These are phyloP conservation scores for Ramichloridium luteum DNA, from an alignment of 2,329 filamentous ascomycete genomes.

Conservation along the genomic window DNA sequence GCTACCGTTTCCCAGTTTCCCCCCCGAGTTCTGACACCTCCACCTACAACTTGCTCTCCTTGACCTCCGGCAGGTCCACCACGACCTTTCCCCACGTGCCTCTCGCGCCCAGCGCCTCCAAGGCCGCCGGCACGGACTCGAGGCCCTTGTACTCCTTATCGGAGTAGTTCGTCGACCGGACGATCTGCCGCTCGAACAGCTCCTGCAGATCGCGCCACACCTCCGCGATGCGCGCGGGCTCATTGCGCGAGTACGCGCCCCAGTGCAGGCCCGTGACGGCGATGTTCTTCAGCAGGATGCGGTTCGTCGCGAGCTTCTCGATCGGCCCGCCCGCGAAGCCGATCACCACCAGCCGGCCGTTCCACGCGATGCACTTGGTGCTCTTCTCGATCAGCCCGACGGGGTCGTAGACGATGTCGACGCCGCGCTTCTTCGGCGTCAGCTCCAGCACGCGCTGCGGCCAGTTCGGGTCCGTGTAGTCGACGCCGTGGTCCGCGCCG, in stretches of 20 bases:
- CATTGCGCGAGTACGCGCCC: slow-evolving; percentile 68
- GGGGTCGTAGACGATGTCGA: slow-evolving; percentile 91
- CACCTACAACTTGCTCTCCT: slow-evolving; percentile 29
- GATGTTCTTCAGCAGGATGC: slow-evolving; percentile 88
- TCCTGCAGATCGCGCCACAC: slow-evolving; percentile 78
- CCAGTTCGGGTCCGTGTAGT: slow-evolving; percentile 58
- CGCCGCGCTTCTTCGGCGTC: slow-evolving; percentile 58
- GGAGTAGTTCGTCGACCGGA: slow-evolving; percentile 68
- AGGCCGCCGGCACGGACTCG: slow-evolving; percentile 62
- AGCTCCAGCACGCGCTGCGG: slow-evolving; percentile 61
- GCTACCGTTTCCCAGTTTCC: no score
- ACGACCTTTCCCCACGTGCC: slow-evolving; percentile 96
- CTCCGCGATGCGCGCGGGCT: slow-evolving; percentile 53
- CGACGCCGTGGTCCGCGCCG: slow-evolving; percentile 72
- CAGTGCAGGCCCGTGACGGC: slow-evolving; percentile 81
- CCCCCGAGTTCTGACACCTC: no score
- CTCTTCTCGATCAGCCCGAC: slow-evolving; percentile 79
- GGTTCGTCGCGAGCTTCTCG: slow-evolving; percentile 86
- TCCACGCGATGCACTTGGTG: slow-evolving; percentile 89
- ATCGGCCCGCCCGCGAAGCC: slow-evolving; percentile 80
- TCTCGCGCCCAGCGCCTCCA: slow-evolving; percentile 64
- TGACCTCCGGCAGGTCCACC: slow-evolving; percentile 64
- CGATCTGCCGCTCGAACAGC: slow-evolving; percentile 65
- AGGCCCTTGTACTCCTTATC: slow-evolving; percentile 74
- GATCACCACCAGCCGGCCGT: slow-evolving; percentile 74